Conservation (phyloP, 257 asterid species). For the Solanum etuberosum region DNA sequence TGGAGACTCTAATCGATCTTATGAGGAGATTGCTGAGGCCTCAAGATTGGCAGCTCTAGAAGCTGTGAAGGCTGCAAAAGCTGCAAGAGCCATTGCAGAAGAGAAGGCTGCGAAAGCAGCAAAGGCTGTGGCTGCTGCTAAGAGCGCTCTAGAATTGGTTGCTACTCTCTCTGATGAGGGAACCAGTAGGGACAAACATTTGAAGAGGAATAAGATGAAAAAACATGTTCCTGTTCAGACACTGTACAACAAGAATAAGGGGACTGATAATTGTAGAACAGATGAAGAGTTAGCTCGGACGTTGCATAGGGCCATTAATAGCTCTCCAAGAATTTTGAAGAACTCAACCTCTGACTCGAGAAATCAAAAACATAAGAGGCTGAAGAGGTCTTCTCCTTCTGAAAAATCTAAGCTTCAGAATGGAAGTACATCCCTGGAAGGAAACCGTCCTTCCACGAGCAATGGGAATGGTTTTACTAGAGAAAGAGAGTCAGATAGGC, state of each 20-base stretch:
- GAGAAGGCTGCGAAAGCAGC: constrained; percentile 89
- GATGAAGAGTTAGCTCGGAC: constrained; percentile 69
- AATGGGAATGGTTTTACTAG: constrained; percentile 23
- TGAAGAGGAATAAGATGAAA: constrained; percentile 51
- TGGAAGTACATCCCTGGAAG: constrained; percentile 23
- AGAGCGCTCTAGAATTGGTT: constrained; percentile 71
- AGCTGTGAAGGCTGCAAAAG: constrained; percentile 55
- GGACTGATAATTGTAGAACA: constrained; percentile 26
- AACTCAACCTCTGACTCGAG: constrained; percentile 31
- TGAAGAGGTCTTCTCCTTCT: constrained; percentile 23
- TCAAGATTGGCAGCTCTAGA: constrained; percentile 63
- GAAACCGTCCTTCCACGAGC: constrained; percentile 8
- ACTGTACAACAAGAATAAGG: constrained; percentile 46
- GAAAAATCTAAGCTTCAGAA: constrained; percentile 3
- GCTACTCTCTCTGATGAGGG: constrained; percentile 45
- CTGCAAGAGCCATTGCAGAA: constrained; percentile 79
- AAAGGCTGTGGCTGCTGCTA: constrained; percentile 81
- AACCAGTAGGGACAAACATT: constrained; percentile 14
- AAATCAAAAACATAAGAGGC: constrained; percentile 42
- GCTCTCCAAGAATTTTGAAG: constrained; percentile 60
- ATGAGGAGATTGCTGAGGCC: constrained; percentile 65
- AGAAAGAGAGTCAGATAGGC: constrained; percentile 17
- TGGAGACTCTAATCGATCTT: constrained; percentile 37
- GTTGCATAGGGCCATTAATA: constrained; percentile 52
- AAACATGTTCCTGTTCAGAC: constrained; percentile 49